Evolutionary conservation across 106 monocot genomes (phyloP).

Genomic region (Amphibolis antarctica): DNA sequence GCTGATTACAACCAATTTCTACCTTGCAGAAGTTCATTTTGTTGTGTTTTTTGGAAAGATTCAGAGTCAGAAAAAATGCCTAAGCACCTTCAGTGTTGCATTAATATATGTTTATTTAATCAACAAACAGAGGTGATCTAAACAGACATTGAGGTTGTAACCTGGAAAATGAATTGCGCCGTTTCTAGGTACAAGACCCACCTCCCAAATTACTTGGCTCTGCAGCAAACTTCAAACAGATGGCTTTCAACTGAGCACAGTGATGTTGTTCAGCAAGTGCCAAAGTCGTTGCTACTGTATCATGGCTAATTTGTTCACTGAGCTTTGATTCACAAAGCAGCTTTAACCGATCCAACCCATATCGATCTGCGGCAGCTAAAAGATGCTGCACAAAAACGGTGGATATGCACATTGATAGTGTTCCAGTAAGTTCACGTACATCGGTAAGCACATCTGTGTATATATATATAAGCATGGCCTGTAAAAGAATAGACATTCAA

Average conservation of each 20-base stretch:
- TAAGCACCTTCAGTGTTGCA: conserved; percentile 2
- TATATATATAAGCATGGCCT: conserved; percentile 78
- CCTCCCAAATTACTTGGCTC: conserved; percentile 64
- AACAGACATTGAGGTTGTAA: conserved; percentile 3
- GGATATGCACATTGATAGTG: conserved; percentile 38
- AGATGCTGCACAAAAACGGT: conserved; percentile 63
- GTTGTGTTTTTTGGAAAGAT: background rate
- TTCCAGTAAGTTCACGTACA: conserved; percentile 43
- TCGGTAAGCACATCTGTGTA: conserved; percentile 66
- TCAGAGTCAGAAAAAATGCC: background rate
- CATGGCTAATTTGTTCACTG: conserved; percentile 48
- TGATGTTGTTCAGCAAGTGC: conserved; percentile 82
- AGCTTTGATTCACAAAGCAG: conserved; percentile 64
- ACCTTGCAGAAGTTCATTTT: background rate
- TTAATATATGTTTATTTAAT: background rate
- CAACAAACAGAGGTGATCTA: background rate
- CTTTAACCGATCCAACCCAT: conserved; percentile 68
- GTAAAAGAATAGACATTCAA: conserved; percentile 9
- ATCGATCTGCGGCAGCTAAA: conserved; percentile 80
- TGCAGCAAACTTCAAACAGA: conserved; percentile 62
- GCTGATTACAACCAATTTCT: too few species aligned
- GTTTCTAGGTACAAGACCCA: conserved; percentile 21
- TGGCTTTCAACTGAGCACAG: conserved; percentile 61
- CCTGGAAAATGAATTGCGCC: conserved; percentile 16
- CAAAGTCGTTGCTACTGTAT: conserved; percentile 74